These are phyloP conservation scores for Pythium myriotylum DNA, from an alignment of 352 stramenopile species.

Conservation along the genomic window DNA sequence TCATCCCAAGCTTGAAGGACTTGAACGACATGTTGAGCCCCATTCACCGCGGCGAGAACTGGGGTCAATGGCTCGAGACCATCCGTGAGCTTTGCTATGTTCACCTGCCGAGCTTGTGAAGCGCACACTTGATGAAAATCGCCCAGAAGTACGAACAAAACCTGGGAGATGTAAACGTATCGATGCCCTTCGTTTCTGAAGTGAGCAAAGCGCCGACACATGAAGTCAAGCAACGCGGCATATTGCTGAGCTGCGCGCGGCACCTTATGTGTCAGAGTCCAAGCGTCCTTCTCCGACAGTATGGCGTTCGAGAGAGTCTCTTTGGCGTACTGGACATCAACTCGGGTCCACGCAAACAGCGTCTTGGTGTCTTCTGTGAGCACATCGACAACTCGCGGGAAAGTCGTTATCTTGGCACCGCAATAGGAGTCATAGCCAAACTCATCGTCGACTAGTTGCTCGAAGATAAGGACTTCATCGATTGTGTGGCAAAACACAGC, in stretches of 20 bases:
- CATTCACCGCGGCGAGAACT: constrained; percentile 57
- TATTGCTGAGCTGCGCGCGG: constrained; percentile 37
- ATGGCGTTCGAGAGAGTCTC: constrained; percentile 30
- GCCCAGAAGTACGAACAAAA: constrained; percentile 54
- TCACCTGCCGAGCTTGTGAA: constrained; percentile 9
- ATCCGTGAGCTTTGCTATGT: neutral
- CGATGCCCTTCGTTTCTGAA: constrained; percentile 69
- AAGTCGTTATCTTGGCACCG: constrained; percentile 35
- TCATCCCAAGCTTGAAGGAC: constrained; percentile 64
- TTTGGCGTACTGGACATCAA: constrained; percentile 58
- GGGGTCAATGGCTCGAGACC: constrained; percentile 15
- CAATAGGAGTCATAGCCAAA: constrained; percentile 65
- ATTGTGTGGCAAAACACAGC: constrained; percentile 64
- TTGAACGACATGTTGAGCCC: constrained; percentile 40
- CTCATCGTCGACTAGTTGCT: constrained; percentile 61
- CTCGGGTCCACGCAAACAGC: constrained; percentile 71
- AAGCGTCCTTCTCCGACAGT: constrained; percentile 13
- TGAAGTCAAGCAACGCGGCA: constrained; percentile 60
- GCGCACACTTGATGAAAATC: constrained; percentile 28
- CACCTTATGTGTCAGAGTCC: neutral
- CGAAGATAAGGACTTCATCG: constrained; percentile 78
- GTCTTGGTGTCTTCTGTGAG: constrained; percentile 51
- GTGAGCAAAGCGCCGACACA: constrained; percentile 62
- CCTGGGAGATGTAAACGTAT: constrained; percentile 80
- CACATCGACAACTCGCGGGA: constrained; percentile 64